Evolutionary conservation across 1,284 basidiomycete genomes (phyloP).

Genomic region (Trichosporon sp.): DNA sequence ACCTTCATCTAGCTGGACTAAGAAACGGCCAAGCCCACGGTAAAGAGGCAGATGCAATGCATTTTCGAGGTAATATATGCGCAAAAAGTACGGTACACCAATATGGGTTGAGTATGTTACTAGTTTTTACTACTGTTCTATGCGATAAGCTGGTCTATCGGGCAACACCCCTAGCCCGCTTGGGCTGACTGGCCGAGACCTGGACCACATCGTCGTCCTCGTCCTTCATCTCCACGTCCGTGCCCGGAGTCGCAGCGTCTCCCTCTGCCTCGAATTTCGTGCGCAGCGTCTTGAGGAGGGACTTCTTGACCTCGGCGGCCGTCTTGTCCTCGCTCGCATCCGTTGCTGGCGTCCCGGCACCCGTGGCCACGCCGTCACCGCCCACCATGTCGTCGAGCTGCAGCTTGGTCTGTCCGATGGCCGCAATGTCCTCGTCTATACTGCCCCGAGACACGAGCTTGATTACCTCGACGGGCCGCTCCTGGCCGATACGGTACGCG

Average conservation of each 20-base stretch:
- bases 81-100: no score
- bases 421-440: constrained; percentile 93
- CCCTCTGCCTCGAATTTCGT: constrained; percentile 36
- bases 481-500: constrained; percentile 82
- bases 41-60: no score
- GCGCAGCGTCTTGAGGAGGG: constrained; percentile 44
- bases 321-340: constrained; percentile 61
- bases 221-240: not conserved
- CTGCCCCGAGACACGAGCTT: constrained; percentile 90
- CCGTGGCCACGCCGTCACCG: constrained; percentile 61
- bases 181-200: not conserved
- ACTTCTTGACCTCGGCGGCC: constrained; percentile 42
- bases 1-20: no score
- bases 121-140: not conserved
- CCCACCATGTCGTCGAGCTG: constrained; percentile 90
- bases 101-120: no score
- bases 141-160: not conserved
- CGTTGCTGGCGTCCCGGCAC: constrained; percentile 61
- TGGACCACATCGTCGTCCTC: not conserved
- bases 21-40: no score
- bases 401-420: constrained; percentile 85
- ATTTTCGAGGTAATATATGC: no score
- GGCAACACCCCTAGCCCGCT: not conserved
- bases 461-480: constrained; percentile 63
- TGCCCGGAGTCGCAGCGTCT: not conserved